A percentile compares a stretch with the other conserved stretches of the same genome.
Conservation (phyloP, 345 rosid species). For the Ceriops zippeliana region DNA sequence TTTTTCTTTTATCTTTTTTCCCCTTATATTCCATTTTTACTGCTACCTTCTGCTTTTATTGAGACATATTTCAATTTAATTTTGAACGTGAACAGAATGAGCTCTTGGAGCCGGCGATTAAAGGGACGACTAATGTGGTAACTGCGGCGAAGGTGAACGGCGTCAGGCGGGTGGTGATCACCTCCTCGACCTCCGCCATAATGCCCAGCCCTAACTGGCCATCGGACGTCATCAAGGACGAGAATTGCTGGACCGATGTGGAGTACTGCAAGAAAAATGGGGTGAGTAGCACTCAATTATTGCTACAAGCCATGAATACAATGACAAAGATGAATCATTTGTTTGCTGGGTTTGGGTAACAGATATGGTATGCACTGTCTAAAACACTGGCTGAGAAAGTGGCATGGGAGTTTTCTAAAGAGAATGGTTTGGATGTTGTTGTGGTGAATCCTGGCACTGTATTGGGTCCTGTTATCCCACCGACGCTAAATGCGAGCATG, state of each 20-base stretch:
- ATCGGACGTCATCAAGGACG: constrained; percentile 56
- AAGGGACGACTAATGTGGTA: constrained; percentile 75
- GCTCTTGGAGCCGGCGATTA: constrained; percentile 79
- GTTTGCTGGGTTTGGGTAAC: not conserved
- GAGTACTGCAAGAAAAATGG: constrained; percentile 67
- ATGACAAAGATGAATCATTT: not conserved
- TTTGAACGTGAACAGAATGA: constrained; percentile 40
- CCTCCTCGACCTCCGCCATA: constrained; percentile 78
- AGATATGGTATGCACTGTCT: constrained; percentile 89
- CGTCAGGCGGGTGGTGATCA: constrained; percentile 76
- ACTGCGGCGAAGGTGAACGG: constrained; percentile 72
- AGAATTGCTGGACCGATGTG: constrained; percentile 81
- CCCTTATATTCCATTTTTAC: not conserved
- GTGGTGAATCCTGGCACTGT: constrained; percentile 93
- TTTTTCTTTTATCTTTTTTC: not conserved
- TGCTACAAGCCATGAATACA: not conserved
- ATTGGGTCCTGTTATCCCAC: constrained; percentile 81
- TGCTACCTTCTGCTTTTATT: not conserved
- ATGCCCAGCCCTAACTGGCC: constrained; percentile 90
- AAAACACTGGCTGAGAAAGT: constrained; percentile 90
- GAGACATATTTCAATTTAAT: not conserved
- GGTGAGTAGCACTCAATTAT: constrained; percentile 32
- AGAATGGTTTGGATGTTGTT: constrained; percentile 78
- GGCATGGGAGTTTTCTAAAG: constrained; percentile 78
- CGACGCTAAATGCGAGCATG: constrained; percentile 80